phyloP scores from a whole-genome alignment of 768 basidiomycete species.

The Termitomyces sp. region DNA sequence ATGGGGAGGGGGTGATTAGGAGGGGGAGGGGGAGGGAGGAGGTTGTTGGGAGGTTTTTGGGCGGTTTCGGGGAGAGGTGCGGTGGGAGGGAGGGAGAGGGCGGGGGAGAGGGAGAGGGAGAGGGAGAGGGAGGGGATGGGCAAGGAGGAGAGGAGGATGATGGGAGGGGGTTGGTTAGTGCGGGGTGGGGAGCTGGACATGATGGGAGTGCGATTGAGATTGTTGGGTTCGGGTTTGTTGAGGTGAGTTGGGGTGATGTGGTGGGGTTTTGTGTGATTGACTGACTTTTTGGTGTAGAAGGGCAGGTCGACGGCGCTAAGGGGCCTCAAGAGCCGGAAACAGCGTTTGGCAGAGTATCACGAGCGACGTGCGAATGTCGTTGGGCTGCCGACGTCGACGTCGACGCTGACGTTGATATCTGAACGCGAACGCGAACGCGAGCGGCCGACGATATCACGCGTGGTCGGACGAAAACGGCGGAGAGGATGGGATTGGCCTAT shows the following conservation, averaged over 20 bases:
- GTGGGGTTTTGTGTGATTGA: slow-evolving; percentile 1
- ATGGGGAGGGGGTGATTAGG: slow-evolving; percentile 31
- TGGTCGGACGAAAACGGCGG: slow-evolving; percentile 44
- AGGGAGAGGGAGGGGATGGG: slow-evolving; percentile 31
- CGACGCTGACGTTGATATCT: not conserved
- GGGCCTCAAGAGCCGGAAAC: slow-evolving; percentile 61
- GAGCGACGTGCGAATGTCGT: slow-evolving; percentile 54
- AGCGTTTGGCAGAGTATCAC: slow-evolving; percentile 66
- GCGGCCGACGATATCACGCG: slow-evolving; percentile 25
- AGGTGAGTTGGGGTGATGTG: slow-evolving; percentile 49
- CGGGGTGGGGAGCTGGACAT: slow-evolving; percentile 76
- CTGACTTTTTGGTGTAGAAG: slow-evolving; percentile 33
- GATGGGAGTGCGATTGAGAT: slow-evolving; percentile 79
- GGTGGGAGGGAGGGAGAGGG: slow-evolving; percentile 28
- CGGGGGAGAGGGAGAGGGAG: slow-evolving; percentile 29
- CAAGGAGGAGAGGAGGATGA: slow-evolving; percentile 41
- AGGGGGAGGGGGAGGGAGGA: slow-evolving; percentile 35
- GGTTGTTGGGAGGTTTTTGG: slow-evolving; percentile 45
- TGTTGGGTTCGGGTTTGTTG: slow-evolving; percentile 58
- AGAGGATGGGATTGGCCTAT: slow-evolving; percentile 35
- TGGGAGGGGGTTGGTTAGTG: slow-evolving; percentile 60
- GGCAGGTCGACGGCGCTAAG: slow-evolving; percentile 47
- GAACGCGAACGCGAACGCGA: not conserved
- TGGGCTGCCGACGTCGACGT: slow-evolving; percentile 24
- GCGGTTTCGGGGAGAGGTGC: slow-evolving; percentile 45